Evolutionary conservation across 2,329 filamentous ascomycete species (phyloP), one percentile per base, ranked within the genome.

Genomic region (Sclerotinia glacialis): DNA sequence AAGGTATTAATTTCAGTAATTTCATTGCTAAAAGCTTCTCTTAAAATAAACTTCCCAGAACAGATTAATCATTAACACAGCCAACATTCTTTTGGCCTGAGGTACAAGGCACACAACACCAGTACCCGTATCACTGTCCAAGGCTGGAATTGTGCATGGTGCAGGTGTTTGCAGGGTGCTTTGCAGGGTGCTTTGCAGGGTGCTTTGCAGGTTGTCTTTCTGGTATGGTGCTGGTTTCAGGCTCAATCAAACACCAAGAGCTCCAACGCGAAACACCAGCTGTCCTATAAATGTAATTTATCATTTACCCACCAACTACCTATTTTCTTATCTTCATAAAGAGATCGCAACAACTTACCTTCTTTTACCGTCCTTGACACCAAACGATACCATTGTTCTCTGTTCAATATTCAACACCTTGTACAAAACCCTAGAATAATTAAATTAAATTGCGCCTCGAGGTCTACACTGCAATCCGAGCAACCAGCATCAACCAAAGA

Each of bases 251-350:
- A 54, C 52, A 40, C 31, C n/a, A 55, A 40, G 34, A 40, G 26
- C 14, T n/a, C 4, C 31, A 37, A 12, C 31, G 1, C 53, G 12
- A 56, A 56, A 40, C 34, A 63, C 44, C 60, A 53, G 46, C 60
- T 63, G 60, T 63, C 47, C 60, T 26, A 28, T 40, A 40, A 16
- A 23, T 26, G 40, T 52, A 42, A 40, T 50, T 37, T 26, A 49
- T 26, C 42, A 47, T 23, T 21, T 3, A 21, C 31, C 12, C 23
- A 37, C 12, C 34, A 9, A 37, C 34, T 1, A 37, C 12, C 34
- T 12, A 49, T 23, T 50, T 26, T 14, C 7, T 14, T 14, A 40
- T 23, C n/a, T n/a, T 37, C 23, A 54, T 54, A 28, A 12, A 44
- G 16, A 44, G 21, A 28, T 28, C 8, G 1, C 23, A 12, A 44